Percentiles rank a stretch among this genome's conserved stretches.
phyloP scores from a whole-genome alignment of 345 rosid species.

The Psidium friedrichsthalianum region DNA sequence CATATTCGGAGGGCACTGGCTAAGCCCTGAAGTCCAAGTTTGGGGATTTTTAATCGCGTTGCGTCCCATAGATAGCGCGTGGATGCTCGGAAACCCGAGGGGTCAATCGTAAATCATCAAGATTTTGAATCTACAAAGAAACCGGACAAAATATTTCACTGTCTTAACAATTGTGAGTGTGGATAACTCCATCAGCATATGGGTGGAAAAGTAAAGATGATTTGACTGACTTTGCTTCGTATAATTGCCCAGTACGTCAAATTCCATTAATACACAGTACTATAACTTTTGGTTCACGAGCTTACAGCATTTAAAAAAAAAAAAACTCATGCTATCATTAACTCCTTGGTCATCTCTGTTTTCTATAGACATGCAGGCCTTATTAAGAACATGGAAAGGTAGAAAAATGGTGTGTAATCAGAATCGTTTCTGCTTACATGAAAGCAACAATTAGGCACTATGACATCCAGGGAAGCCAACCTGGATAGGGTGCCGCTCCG shows the following conservation, averaged over 20 bases:
- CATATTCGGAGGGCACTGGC: background rate
- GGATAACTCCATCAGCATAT: background rate
- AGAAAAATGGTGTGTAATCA: background rate
- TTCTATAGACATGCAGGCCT: background rate
- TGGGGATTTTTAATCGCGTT: background rate
- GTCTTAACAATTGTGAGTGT: background rate
- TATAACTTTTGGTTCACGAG: background rate
- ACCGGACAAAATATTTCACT: background rate
- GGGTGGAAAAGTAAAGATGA: background rate
- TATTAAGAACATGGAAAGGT: background rate
- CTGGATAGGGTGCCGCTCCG: slow-evolving; percentile 59
- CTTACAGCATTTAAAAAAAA: background rate
- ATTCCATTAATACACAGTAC: background rate
- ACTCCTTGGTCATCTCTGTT: background rate
- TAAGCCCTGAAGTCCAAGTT: background rate
- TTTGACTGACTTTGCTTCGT: background rate
- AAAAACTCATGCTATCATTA: background rate
- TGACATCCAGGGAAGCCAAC: slow-evolving; percentile 67
- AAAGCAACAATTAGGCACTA: background rate
- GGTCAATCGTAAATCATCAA: background rate
- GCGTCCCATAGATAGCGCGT: background rate
- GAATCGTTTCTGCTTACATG: background rate
- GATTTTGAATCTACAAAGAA: background rate
- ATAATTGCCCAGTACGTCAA: background rate
- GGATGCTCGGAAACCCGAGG: background rate